Evolutionary conservation across 1,139 yeast genomes (phyloP), one percentile per base, ranked within the genome.

Genomic region (Diutina scorzettiae): DNA sequence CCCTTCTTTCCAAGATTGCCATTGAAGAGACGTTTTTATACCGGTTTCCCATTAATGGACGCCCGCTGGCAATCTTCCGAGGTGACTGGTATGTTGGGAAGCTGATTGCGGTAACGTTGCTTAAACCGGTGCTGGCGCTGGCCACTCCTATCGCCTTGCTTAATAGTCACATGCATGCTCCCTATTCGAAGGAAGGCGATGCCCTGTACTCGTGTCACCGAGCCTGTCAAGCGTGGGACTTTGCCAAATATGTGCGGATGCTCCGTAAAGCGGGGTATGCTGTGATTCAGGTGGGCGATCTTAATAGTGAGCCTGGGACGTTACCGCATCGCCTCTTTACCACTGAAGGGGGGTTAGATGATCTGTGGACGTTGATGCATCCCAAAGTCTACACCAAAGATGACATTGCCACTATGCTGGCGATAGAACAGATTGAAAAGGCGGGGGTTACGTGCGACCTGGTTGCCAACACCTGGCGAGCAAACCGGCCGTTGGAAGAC

Each of bases 51-150:
- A 74, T 91, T 46, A 91, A 89, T 59, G 99, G 99, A 1, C 69
- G 96, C 42, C 95, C 97, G 1, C 78, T 89, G 31, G 98, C 98
- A 0, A 81, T 93, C 48, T 82, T 76, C 63, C 64, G 97, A 46
- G 99, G 99, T 24, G 99, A 91, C 58, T 91, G 96, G 95, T 85
- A 75, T 50, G 99, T 93, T 20, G 99, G 99, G 2, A 91, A 91
- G 57, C 74, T 93, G 20, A 74, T 87, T 18, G 84, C 95, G 0
- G 78, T 87, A 2, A 83, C 95, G 0, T 60, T 81, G 12, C 64
- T 89, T 39, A 63, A 65, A 43, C 80, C 82, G 7, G 65, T 71
- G 6, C 57, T 57, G 18, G 53, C 62, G 1, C 67, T 69, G 14
- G 57, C 66, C 3, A 60, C 69, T 17, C 85, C 81, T 14, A 63